Conservation (phyloP, 345 rosid genomes). For the Eutrema japonicum region DNA sequence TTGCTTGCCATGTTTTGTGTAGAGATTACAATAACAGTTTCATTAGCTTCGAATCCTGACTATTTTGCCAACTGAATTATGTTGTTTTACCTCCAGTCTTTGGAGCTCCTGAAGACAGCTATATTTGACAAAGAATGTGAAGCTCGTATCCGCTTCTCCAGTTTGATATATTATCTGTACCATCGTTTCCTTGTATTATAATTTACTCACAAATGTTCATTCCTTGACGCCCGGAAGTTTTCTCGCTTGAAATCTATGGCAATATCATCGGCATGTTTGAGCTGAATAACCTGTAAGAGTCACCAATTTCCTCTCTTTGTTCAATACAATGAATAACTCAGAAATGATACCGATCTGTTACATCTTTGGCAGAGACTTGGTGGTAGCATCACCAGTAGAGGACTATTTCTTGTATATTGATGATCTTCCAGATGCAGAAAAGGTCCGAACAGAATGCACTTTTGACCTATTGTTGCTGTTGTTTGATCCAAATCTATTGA, state of each 20-base stretch:
- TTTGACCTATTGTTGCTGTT: not conserved
- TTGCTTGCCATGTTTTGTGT: constrained; percentile 10
- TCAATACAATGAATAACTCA: constrained; percentile 5
- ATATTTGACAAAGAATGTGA: constrained; percentile 84
- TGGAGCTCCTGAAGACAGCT: constrained; percentile 79
- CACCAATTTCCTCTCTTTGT: not conserved
- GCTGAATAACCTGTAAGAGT: constrained; percentile 90
- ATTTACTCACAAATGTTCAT: constrained; percentile 4
- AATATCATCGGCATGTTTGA: constrained; percentile 94
- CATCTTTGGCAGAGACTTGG: constrained; percentile 73
- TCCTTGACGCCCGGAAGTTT: constrained; percentile 77
- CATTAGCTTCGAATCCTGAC: not conserved
- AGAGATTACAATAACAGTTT: constrained; percentile 1
- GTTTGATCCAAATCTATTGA: not conserved
- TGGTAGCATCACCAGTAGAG: constrained; percentile 93
- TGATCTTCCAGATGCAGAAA: constrained; percentile 66
- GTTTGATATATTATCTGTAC: constrained; percentile 1
- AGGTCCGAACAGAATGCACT: constrained; percentile 51
- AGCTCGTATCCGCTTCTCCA: constrained; percentile 70
- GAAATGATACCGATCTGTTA: constrained; percentile 29
- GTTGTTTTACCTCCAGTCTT: constrained; percentile 54
- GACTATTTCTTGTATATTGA: constrained; percentile 83
- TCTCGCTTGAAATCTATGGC: constrained; percentile 91
- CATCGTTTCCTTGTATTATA: constrained; percentile 11
- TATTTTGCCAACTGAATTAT: constrained; percentile 9